Percentiles rank a stretch among this genome's conserved stretches.
Evolutionary conservation across 768 basidiomycete species (phyloP).

Genomic region (Mycena maculata): DNA sequence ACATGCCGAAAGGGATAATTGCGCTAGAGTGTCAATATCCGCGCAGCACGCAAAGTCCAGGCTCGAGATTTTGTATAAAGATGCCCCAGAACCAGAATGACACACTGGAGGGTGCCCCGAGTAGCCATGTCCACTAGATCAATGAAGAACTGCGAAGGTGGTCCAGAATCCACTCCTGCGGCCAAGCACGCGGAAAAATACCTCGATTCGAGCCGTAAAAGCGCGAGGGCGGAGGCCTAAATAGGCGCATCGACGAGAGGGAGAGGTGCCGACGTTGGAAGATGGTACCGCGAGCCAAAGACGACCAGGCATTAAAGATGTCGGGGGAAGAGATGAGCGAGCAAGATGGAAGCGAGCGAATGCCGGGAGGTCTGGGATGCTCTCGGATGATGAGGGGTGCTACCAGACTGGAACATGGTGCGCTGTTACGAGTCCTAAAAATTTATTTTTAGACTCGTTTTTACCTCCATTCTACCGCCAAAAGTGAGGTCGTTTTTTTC

Average conservation of each 20-base stretch:
- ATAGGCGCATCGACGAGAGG: slow-evolving; percentile 1
- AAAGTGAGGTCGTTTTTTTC: too few species aligned
- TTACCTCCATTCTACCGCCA: too few species aligned
- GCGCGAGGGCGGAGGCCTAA: not conserved
- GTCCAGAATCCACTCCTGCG: not conserved
- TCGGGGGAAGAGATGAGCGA: not conserved
- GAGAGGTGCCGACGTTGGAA: not conserved
- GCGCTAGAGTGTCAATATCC: not conserved
- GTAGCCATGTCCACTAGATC: not conserved
- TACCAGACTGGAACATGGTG: not conserved
- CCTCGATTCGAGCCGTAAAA: not conserved
- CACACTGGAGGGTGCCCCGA: not conserved
- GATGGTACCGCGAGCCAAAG: not conserved
- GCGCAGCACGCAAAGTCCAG: not conserved
- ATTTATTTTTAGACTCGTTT: too few species aligned
- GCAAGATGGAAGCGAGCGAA: not conserved
- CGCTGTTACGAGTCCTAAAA: too few species aligned
- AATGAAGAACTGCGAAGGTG: slow-evolving; percentile 4
- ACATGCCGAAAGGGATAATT: not conserved
- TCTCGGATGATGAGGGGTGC: slow-evolving; percentile 1
- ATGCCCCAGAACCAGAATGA: not conserved
- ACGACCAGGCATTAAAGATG: slow-evolving; percentile 3
- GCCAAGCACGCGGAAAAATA: not conserved
- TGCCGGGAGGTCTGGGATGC: not conserved
- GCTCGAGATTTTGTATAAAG: not conserved